Evolutionary conservation across 2,329 filamentous ascomycete species (phyloP).

Genomic region (Botrytis cinerea): DNA sequence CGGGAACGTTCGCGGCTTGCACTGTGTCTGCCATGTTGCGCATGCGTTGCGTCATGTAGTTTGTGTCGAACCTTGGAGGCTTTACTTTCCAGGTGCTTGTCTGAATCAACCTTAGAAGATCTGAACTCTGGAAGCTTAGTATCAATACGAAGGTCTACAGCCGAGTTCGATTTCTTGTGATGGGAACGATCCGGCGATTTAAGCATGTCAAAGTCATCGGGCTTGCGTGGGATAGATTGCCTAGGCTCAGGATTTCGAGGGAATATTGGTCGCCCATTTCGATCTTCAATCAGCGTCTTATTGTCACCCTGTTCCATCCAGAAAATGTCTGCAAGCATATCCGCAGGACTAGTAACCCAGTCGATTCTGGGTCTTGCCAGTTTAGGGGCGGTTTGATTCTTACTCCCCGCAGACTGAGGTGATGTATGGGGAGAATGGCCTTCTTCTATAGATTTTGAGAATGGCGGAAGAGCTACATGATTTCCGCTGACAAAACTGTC

Average conservation of each 20-base stretch:
- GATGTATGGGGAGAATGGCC: conserved; percentile 38
- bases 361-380: conserved; percentile 74
- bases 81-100: conserved; percentile 49
- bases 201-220: conserved; percentile 30
- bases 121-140: conserved; percentile 42
- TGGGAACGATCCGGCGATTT: conserved; percentile 25
- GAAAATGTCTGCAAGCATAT: conserved; percentile 84
- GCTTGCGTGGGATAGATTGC: conserved; percentile 41
- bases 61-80: conserved; percentile 62
- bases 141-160: conserved; percentile 37
- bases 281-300: conserved; percentile 79
- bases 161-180: conserved; percentile 28
- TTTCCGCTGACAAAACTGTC: conserved; percentile 38
- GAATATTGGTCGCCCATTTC: conserved; percentile 73
- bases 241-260: conserved; percentile 44
- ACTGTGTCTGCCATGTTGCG: conserved; percentile 58
- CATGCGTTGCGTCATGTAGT: conserved; percentile 50
- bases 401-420: conserved; percentile 46
- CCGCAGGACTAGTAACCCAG: conserved; percentile 81
- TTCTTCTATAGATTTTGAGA: conserved; percentile 40
- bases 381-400: conserved; percentile 49
- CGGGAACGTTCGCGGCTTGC: conserved; percentile 55
- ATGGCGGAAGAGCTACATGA: conserved; percentile 48
- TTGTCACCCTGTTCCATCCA: conserved; percentile 86
- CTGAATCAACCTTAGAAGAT: conserved; percentile 35